Percentiles rank a stretch among this genome's conserved stretches.
phyloP scores from a whole-genome alignment of 78 protist species.

The Chrysochromulina tobinii region DNA sequence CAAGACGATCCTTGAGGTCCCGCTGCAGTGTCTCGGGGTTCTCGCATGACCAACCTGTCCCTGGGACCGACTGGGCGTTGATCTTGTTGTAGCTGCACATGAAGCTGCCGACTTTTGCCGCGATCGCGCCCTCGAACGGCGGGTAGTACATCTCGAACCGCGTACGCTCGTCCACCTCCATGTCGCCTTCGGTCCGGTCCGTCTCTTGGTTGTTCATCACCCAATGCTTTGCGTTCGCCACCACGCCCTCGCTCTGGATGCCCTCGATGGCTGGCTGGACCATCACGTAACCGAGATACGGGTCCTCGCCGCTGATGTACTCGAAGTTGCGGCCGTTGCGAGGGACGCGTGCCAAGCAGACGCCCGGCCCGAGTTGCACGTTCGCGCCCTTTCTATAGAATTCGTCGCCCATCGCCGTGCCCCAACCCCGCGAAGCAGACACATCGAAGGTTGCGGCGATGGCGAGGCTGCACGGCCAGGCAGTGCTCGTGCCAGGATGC shows the following conservation, averaged over 20 bases:
- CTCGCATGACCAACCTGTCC: conserved; percentile 5
- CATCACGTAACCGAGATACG: background rate
- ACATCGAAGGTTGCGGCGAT: conserved; percentile 40
- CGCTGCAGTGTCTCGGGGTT: background rate
- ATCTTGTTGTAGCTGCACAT: conserved; percentile 35
- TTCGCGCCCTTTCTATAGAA: background rate
- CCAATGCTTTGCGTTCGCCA: conserved; percentile 27
- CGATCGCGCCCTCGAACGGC: conserved; percentile 35
- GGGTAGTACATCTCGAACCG: conserved; percentile 39
- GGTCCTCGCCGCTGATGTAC: conserved; percentile 40
- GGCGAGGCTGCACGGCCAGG: conserved; percentile 33
- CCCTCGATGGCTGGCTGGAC: background rate
- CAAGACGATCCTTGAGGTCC: conserved; percentile 14
- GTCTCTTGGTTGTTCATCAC: conserved; percentile 30
- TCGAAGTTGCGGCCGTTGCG: conserved; percentile 50
- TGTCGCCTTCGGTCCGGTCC: background rate
- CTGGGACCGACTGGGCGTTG: background rate
- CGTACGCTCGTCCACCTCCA: conserved; percentile 12
- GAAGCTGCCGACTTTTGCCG: background rate
- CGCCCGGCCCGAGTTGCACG: conserved; percentile 58
- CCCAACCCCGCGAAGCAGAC: background rate
- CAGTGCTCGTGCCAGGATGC: conserved; percentile 27
- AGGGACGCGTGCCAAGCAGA: conserved; percentile 52
- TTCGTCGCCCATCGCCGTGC: conserved; percentile 45
- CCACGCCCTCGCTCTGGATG: conserved; percentile 18